Conservation (phyloP, 208 protist genomes). For the Leishmania gerbilli region DNA sequence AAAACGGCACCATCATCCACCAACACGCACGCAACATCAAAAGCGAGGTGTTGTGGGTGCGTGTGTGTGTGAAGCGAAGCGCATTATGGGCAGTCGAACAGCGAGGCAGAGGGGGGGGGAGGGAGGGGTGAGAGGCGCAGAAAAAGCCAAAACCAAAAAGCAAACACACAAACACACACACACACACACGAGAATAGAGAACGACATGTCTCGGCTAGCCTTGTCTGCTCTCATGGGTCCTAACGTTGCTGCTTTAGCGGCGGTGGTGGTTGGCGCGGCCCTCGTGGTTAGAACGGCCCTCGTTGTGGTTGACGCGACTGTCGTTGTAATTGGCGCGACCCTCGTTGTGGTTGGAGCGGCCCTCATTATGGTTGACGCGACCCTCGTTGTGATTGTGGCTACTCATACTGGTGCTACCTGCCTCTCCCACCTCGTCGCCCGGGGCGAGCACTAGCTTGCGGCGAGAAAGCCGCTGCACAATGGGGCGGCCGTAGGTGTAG, state of each 20-base stretch:
- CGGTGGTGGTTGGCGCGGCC: conserved; percentile 17
- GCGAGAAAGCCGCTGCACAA: conserved; percentile 93
- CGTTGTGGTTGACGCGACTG: conserved; percentile 8
- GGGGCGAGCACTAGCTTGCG: conserved; percentile 72
- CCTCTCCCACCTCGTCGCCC: conserved; percentile 36
- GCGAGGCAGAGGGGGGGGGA: neutral
- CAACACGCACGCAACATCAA: neutral
- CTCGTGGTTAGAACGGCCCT: conserved; percentile 4
- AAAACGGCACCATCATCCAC: neutral
- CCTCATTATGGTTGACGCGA: conserved; percentile 9
- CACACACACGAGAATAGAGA: neutral
- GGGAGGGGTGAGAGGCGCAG: neutral
- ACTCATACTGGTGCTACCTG: conserved; percentile 11
- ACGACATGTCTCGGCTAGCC: neutral
- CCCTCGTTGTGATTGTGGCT: conserved; percentile 11
- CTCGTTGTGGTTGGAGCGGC: conserved; percentile 11
- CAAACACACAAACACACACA: neutral
- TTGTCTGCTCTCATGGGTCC: neutral
- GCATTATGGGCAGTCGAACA: neutral
- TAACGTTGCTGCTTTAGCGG: conserved; percentile 6
- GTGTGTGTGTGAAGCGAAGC: neutral
- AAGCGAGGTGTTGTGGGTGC: neutral
- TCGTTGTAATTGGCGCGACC: conserved; percentile 8
- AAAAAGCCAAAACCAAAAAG: neutral
- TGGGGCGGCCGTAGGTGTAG: conserved; percentile 96